Conservation (phyloP, 208 protist genomes). For the Trypanosoma theileri region DNA sequence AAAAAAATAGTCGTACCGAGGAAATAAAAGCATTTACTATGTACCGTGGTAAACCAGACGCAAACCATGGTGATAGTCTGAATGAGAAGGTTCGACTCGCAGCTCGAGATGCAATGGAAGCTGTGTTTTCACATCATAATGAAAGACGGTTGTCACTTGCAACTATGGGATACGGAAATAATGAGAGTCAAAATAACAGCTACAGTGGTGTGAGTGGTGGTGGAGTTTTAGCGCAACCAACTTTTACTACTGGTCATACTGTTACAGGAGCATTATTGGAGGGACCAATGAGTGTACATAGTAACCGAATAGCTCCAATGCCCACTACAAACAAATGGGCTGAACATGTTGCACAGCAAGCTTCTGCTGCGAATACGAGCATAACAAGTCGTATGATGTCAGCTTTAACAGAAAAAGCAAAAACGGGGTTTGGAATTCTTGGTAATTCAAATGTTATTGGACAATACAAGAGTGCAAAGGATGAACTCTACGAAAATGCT, state of each 20-base stretch:
- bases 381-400: constrained; percentile 17
- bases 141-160: constrained; percentile 8
- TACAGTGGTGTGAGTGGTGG: not conserved
- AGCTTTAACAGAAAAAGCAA: constrained; percentile 23
- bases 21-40: constrained; percentile 39
- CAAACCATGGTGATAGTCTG: constrained; percentile 45
- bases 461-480: constrained; percentile 3
- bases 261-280: not conserved
- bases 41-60: constrained; percentile 48
- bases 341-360: constrained; percentile 35
- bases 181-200: constrained; percentile 3
- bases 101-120: constrained; percentile 49
- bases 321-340: constrained; percentile 48
- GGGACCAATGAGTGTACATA: constrained; percentile 6
- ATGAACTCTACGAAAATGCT: constrained; percentile 17
- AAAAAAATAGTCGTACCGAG: constrained; percentile 30
- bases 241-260: constrained; percentile 22
- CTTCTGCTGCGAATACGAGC: not conserved
- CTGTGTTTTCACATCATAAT: constrained; percentile 41
- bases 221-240: not conserved
- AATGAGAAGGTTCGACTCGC: constrained; percentile 66
- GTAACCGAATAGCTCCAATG: constrained; percentile 43
- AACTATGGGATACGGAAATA: constrained; percentile 20
- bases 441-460: not conserved
- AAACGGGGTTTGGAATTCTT: constrained; percentile 17